Conservation (phyloP, 2,329 filamentous ascomycete species). For the Colletotrichum sp. region DNA sequence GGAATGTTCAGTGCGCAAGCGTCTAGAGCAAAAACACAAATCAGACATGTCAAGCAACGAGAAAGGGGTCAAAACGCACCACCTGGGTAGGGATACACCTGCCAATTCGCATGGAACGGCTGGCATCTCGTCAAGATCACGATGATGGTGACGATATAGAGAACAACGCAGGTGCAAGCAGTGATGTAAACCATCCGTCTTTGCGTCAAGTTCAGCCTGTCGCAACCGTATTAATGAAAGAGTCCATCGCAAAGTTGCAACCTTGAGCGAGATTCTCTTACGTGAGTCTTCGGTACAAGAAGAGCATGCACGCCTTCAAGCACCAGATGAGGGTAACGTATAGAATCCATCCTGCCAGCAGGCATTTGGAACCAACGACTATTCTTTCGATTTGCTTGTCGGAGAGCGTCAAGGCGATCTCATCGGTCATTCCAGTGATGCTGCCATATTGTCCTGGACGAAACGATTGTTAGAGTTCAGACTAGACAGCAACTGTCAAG, state of each 20-base stretch:
- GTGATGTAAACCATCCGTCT: slow-evolving; percentile 23
- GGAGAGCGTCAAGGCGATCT: slow-evolving; percentile 18
- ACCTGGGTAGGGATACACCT: slow-evolving; percentile 28
- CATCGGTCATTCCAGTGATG: slow-evolving; percentile 26
- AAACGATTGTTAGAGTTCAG: not conserved
- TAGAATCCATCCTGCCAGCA: slow-evolving; percentile 41
- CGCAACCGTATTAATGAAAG: not conserved
- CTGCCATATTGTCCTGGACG: slow-evolving; percentile 28
- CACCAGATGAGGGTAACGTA: slow-evolving; percentile 47
- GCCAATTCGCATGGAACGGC: slow-evolving; percentile 28
- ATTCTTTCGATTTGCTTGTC: slow-evolving; percentile 18
- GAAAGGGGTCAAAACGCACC: slow-evolving; percentile 2
- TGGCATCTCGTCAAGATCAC: slow-evolving; percentile 25
- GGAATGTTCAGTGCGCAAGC: slow-evolving; percentile 20
- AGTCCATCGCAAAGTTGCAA: no score
- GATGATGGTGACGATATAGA: slow-evolving; percentile 23
- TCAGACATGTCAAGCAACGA: not conserved
- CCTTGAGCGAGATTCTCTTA: not conserved
- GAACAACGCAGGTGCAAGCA: slow-evolving; percentile 15
- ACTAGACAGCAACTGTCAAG: not conserved
- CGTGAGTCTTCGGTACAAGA: slow-evolving; percentile 34
- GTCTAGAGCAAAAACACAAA: slow-evolving; percentile 4
- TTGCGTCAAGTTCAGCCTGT: slow-evolving; percentile 25
- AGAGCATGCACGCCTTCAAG: slow-evolving; percentile 47
- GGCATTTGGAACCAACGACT: slow-evolving; percentile 26